Evolutionary conservation across 164 flowering plant genomes (phyloP), one percentile per base, ranked within the genome.

Genomic region (Cinnamomum chago): DNA sequence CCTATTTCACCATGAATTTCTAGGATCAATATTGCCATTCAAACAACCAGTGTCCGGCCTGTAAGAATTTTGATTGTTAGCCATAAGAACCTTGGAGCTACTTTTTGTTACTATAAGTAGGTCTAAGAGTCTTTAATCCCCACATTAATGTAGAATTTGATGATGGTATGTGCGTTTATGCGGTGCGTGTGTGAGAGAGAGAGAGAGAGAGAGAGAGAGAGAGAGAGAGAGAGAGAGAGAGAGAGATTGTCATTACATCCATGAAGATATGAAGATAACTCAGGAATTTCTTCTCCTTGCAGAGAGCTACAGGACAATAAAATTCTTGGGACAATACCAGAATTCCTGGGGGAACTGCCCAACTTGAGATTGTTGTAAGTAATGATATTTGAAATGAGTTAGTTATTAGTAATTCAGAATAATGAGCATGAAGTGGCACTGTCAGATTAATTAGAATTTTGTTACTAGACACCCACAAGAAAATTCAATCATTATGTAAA

Each of bases 311-410:
- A 66, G 6, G 75, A 80, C 50, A 82, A 83, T 73, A 80, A 74
- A 71, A 47, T 83, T 10, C 23, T 0, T 20, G 88, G 86, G 4
- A 40, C 73, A 1, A 79, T 83, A 67, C 88, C 85, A 23, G 82
- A 82, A 70, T 85, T 80, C 28, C 83, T 85, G 50, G 88, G 82
- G 25, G 70, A 67, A 35, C 76, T 85, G n/a, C 82, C 88, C 1
- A 71, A 79, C 64, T 81, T 83, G 22, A 73, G 70, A 72, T 15
- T 33, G 71, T 51, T 83, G 88, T 85, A 70, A 83, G 88, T 70
- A 9, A 71, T 3, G 9, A 35, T 35, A 30, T 30, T 30, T 30
- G 33, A 30, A 30, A 30, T 30, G 33, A 30, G 33, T 30, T 30
- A 30, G 33, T 30, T 4, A 4, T 30, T 30, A 30, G 33, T 30